Conservation (phyloP, 306 rosid species). For the Hippophae gyantsensis region DNA sequence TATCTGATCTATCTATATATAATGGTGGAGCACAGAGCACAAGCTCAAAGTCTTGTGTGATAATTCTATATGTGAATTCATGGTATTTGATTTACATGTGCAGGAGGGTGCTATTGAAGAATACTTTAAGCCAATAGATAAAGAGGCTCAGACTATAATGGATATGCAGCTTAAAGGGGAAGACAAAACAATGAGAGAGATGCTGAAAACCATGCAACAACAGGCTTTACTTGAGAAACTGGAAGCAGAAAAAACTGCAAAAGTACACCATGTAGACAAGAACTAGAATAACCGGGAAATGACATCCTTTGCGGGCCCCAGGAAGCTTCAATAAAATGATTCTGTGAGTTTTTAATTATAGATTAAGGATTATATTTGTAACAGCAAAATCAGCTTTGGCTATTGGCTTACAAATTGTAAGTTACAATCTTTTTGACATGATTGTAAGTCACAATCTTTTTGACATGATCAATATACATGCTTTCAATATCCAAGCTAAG, state of each 20-base stretch:
- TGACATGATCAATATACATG: too few species aligned
- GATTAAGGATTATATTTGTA: slow-evolving; percentile 8
- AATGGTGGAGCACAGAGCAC: background rate
- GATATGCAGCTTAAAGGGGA: slow-evolving; percentile 63
- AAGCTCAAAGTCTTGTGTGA: background rate
- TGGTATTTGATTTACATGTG: slow-evolving; percentile 13
- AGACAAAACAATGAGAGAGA: slow-evolving; percentile 47
- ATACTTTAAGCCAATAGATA: slow-evolving; percentile 80
- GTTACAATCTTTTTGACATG: background rate
- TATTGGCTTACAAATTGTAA: background rate
- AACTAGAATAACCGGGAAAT: slow-evolving; percentile 20
- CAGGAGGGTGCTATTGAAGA: slow-evolving; percentile 82
- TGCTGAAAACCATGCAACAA: slow-evolving; percentile 58
- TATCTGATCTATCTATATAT: too few species aligned
- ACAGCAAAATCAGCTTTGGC: slow-evolving; percentile 6
- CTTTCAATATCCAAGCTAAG: too few species aligned
- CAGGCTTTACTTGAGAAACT: slow-evolving; percentile 48
- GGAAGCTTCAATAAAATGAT: slow-evolving; percentile 32
- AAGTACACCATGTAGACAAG: slow-evolving; percentile 17
- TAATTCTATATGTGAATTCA: slow-evolving; percentile 7
- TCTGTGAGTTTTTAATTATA: slow-evolving; percentile 1
- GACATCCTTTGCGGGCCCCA: slow-evolving; percentile 23
- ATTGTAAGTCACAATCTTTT: background rate
- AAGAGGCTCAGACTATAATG: slow-evolving; percentile 70
- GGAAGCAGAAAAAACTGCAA: slow-evolving; percentile 30